These are phyloP conservation scores for Penicillium lividum DNA, from an alignment of 495 filamentous ascomycete genomes.

Conservation along the genomic window DNA sequence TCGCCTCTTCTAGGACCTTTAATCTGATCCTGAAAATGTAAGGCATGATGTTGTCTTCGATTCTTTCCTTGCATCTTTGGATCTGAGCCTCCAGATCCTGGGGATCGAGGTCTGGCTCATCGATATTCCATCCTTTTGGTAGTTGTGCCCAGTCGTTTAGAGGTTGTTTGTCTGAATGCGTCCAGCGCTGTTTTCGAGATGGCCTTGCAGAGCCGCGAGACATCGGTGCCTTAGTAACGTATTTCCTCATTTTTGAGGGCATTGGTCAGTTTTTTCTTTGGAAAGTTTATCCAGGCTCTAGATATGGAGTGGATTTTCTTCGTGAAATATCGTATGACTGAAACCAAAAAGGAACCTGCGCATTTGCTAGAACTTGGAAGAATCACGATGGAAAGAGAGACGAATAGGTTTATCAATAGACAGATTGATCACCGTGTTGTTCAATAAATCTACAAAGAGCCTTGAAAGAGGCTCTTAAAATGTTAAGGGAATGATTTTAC, in stretches of 20 bases:
- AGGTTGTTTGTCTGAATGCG: not conserved
- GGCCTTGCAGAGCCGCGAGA: not conserved
- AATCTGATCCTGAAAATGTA: slow-evolving; percentile 10
- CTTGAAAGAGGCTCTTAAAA: not conserved
- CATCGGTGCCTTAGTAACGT: not conserved
- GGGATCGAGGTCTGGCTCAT: slow-evolving; percentile 5
- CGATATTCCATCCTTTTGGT: not conserved
- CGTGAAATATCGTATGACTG: not conserved
- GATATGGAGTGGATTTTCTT: not conserved
- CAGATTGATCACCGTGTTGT: no score
- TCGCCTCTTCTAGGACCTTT: not conserved
- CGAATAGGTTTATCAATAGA: not conserved
- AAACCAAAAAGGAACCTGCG: not conserved
- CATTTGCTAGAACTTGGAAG: not conserved
- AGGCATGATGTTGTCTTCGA: slow-evolving; percentile 14
- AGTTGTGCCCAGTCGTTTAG: not conserved
- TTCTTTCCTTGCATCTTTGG: slow-evolving; percentile 15
- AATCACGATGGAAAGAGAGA: not conserved
- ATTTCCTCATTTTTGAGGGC: not conserved
- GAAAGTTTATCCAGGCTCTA: not conserved
- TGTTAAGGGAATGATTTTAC: not conserved
- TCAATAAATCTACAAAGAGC: no score
- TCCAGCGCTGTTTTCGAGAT: not conserved
- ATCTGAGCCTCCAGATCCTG: slow-evolving; percentile 13
- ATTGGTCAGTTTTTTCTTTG: no score